Evolutionary conservation across 2,329 filamentous ascomycete genomes (phyloP).

Genomic region (Stagonosporopsis tanaceti): DNA sequence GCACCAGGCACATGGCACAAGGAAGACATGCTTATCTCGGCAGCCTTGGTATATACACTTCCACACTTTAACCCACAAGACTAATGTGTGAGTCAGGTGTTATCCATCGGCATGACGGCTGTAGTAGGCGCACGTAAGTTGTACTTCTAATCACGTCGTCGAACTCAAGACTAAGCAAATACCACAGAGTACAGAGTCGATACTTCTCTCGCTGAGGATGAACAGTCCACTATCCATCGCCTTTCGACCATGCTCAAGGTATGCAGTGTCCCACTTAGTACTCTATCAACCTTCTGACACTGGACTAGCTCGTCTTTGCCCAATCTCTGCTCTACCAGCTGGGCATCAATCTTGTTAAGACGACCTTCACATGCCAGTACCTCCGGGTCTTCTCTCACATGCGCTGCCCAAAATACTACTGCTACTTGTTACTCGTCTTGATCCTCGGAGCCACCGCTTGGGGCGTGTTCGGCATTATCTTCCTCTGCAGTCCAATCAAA

Average conservation of each 20-base stretch:
- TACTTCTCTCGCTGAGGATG: not conserved
- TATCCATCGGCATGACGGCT: constrained; percentile 39
- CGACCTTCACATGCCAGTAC: constrained; percentile 45
- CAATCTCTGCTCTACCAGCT: constrained; percentile 44
- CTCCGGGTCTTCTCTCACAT: constrained; percentile 34
- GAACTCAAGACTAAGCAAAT: not conserved
- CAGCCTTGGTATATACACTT: constrained; percentile 33
- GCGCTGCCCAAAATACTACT: constrained; percentile 16
- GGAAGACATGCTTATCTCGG: constrained; percentile 42
- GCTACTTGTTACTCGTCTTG: constrained; percentile 29
- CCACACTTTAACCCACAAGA: not conserved
- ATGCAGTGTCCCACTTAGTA: not conserved
- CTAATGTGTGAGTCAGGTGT: constrained; percentile 25
- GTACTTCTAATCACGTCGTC: too few relatives aligned
- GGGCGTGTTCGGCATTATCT: constrained; percentile 40
- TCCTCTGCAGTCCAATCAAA: constrained; percentile 37
- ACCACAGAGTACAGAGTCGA: constrained; percentile 17
- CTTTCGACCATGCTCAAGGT: constrained; percentile 34
- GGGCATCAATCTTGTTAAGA: constrained; percentile 43
- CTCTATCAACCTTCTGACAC: not conserved
- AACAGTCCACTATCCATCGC: not conserved
- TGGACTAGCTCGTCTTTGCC: constrained; percentile 39
- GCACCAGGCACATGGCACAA: constrained; percentile 16
- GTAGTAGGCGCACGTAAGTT: constrained; percentile 34
- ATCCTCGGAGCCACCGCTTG: constrained; percentile 32